phyloP scores from a whole-genome alignment of 176 grass and related monocot genomes.

The Urochloa ruziziensis region DNA sequence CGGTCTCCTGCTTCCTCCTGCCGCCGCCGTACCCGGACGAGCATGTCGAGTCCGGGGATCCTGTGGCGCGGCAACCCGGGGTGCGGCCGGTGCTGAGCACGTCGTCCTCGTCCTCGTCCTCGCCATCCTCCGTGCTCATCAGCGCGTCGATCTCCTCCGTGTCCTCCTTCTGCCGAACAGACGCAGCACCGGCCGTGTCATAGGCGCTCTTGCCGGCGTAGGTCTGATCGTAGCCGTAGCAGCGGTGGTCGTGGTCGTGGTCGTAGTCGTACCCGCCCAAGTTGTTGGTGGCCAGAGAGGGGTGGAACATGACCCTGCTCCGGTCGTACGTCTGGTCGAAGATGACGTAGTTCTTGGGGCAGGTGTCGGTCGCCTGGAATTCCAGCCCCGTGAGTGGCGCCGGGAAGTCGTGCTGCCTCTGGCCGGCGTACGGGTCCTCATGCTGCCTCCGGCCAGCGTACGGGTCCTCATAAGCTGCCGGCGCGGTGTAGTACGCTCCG shows the following conservation, averaged over 20 bases:
- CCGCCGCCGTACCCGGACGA: constrained; percentile 56
- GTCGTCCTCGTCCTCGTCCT: constrained; percentile 89
- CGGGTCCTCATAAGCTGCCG: constrained; percentile 52
- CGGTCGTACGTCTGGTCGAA: constrained; percentile 84
- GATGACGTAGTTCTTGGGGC: constrained; percentile 96
- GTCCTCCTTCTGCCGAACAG: constrained; percentile 69
- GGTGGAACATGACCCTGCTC: constrained; percentile 96
- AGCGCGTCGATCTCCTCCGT: constrained; percentile 89
- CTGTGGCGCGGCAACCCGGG: constrained; percentile 47
- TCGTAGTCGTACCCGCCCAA: constrained; percentile 32
- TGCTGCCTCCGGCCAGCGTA: constrained; percentile 28
- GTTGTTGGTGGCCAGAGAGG: constrained; percentile 72
- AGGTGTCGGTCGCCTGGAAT: constrained; percentile 86
- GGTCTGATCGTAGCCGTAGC: background rate
- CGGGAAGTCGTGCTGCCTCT: constrained; percentile 64
- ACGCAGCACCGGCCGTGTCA: background rate
- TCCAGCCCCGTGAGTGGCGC: constrained; percentile 73
- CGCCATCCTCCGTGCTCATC: constrained; percentile 81
- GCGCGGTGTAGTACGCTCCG: constrained; percentile 43
- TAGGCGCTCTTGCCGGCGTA: constrained; percentile 1
- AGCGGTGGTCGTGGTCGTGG: no score
- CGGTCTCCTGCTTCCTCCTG: background rate
- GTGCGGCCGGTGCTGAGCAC: constrained; percentile 85
- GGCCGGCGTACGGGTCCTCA: no score
- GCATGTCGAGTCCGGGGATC: constrained; percentile 80